phyloP scores from a whole-genome alignment of 768 basidiomycete species.

The Trametes meyenii region DNA sequence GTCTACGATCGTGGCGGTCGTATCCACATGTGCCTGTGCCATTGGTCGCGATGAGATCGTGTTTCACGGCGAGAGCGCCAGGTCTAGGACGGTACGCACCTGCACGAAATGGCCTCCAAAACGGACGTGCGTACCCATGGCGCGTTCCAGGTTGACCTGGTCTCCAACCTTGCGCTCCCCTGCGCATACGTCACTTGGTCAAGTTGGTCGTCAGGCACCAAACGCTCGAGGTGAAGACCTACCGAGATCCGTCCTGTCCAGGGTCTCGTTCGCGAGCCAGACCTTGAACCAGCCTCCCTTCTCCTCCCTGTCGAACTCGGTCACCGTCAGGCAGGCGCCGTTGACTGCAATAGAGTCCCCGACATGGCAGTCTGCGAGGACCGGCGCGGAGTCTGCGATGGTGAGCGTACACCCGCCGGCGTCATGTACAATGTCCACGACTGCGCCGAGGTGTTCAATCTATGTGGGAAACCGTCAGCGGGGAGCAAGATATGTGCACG shows the following conservation, averaged over 20 bases:
- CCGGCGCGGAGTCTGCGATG: slow-evolving; percentile 67
- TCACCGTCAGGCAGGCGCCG: slow-evolving; percentile 87
- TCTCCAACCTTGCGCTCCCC: slow-evolving; percentile 80
- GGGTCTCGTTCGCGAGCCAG: slow-evolving; percentile 94
- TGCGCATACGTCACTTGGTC: slow-evolving; percentile 33
- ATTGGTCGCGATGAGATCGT: not conserved
- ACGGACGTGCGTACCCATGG: slow-evolving; percentile 87
- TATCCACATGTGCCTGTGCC: slow-evolving; percentile 88
- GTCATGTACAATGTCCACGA: slow-evolving; percentile 65
- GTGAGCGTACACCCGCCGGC: slow-evolving; percentile 80
- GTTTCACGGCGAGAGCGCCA: not conserved
- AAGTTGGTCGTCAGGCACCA: not conserved
- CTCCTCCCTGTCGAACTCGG: slow-evolving; percentile 66
- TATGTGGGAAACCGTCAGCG: slow-evolving; percentile 35
- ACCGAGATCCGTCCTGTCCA: slow-evolving; percentile 91
- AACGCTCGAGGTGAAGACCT: slow-evolving; percentile 24
- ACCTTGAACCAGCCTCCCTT: slow-evolving; percentile 87
- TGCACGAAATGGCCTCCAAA: slow-evolving; percentile 99
- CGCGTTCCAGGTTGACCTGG: slow-evolving; percentile 89
- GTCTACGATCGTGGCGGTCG: slow-evolving; percentile 75
- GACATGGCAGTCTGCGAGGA: slow-evolving; percentile 86
- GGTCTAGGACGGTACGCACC: slow-evolving; percentile 45
- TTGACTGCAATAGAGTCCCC: slow-evolving; percentile 93
- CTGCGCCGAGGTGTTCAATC: slow-evolving; percentile 89
- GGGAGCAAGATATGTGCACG: slow-evolving; percentile 4